Conservation (phyloP, 305 asterid genomes). For the Fraxinus angustifolia region DNA sequence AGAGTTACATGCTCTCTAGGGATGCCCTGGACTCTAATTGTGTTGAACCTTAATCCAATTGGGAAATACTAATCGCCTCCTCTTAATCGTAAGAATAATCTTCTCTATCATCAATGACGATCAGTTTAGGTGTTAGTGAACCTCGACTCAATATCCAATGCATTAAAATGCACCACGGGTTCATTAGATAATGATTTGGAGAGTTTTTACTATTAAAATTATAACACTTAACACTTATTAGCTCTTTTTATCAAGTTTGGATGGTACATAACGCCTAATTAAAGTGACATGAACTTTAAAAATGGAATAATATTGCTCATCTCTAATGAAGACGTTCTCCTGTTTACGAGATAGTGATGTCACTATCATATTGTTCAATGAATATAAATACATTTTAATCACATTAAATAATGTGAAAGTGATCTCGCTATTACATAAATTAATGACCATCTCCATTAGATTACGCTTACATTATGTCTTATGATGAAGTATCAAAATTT, state of each 20-base stretch:
- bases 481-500: not conserved
- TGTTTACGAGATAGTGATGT: no score
- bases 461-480: constrained; percentile 17
- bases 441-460: not conserved
- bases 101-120: no score
- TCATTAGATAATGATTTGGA: not conserved
- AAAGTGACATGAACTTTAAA: no score
- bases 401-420: not conserved
- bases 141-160: not conserved
- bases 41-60: not conserved
- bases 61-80: not conserved
- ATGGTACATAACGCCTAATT: no score
- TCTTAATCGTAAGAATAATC: not conserved
- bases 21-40: not conserved
- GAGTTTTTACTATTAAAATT: no score
- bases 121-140: not conserved
- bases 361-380: no score
- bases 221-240: no score
- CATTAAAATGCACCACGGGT: not conserved
- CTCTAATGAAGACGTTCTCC: no score
- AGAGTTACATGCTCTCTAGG: not conserved
- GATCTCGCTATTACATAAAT: no score
- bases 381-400: no score
- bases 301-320: no score
- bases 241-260: no score